Conservation (phyloP, 108 stramenopile species). For the Thalassiosira profunda region DNA sequence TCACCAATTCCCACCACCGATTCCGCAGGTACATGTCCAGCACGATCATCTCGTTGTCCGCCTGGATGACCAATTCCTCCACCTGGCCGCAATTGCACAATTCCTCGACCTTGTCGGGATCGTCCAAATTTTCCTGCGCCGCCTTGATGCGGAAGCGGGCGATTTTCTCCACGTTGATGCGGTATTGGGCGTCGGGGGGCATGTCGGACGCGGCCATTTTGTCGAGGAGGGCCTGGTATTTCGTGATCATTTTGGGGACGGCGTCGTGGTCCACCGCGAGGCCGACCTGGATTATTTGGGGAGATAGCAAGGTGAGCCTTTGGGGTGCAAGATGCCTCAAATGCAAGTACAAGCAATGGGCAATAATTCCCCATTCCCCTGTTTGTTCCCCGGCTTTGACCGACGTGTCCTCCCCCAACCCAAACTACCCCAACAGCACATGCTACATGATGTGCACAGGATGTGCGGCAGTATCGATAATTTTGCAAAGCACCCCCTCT, state of each 20-base stretch:
- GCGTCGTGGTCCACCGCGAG: conserved; percentile 88
- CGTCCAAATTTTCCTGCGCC: conserved; percentile 71
- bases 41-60: conserved; percentile 91
- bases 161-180: conserved; percentile 85
- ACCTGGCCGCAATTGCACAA: conserved; percentile 91
- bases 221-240: conserved; percentile 87
- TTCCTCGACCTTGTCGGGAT: conserved; percentile 90
- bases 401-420: neutral
- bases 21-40: conserved; percentile 88
- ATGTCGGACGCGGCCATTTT: conserved; percentile 85
- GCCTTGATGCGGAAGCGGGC: conserved; percentile 78
- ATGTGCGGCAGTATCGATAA: too few relatives aligned
- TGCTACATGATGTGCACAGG: too few relatives aligned
- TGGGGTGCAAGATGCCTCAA: neutral
- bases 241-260: conserved; percentile 78
- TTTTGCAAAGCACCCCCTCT: too few relatives aligned
- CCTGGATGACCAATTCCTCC: conserved; percentile 92
- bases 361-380: neutral
- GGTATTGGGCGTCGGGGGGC: conserved; percentile 88
- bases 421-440: too few relatives aligned
- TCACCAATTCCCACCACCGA: conserved; percentile 80
- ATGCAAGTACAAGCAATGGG: neutral
- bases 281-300: conserved; percentile 62
- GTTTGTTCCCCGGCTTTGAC: neutral
- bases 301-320: neutral